phyloP scores from a whole-genome alignment of 2,329 filamentous ascomycete genomes.

The Aspergillus viridinutans region DNA sequence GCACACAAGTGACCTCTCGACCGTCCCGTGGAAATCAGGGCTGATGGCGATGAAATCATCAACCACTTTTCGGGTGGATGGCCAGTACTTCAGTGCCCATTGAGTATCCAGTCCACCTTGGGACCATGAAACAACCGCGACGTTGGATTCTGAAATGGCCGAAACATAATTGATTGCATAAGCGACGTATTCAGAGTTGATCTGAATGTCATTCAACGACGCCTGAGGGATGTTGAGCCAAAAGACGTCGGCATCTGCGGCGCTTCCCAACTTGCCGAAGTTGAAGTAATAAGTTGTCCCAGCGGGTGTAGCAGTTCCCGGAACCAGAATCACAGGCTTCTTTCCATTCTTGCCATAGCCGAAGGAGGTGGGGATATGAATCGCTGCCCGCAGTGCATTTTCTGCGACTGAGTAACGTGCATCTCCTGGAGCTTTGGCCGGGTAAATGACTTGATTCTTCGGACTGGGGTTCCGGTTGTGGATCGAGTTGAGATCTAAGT shows the following conservation, averaged over 20 bases:
- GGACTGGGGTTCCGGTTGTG: slow-evolving; percentile 11
- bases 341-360: slow-evolving; percentile 39
- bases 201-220: slow-evolving; percentile 47
- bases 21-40: slow-evolving; percentile 51
- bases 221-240: slow-evolving; percentile 54
- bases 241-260: slow-evolving; percentile 46
- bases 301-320: slow-evolving; percentile 50
- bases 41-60: slow-evolving; percentile 52
- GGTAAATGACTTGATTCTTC: slow-evolving; percentile 9
- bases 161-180: slow-evolving; percentile 57
- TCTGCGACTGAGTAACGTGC: slow-evolving; percentile 49
- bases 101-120: slow-evolving; percentile 54
- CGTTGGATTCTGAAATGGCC: slow-evolving; percentile 36
- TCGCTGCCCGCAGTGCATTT: slow-evolving; percentile 45
- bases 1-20: slow-evolving; percentile 33
- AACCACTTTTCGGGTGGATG: slow-evolving; percentile 43
- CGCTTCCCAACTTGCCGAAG: slow-evolving; percentile 47
- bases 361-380: slow-evolving; percentile 51
- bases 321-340: slow-evolving; percentile 50
- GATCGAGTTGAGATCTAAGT: slow-evolving; percentile 13
- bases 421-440: slow-evolving; percentile 32
- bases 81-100: slow-evolving; percentile 58
- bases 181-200: slow-evolving; percentile 53
- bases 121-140: slow-evolving; percentile 51
- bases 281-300: slow-evolving; percentile 45